phyloP scores from a whole-genome alignment of 2,329 filamentous ascomycete genomes.

The Fusarium oligoseptatum region DNA sequence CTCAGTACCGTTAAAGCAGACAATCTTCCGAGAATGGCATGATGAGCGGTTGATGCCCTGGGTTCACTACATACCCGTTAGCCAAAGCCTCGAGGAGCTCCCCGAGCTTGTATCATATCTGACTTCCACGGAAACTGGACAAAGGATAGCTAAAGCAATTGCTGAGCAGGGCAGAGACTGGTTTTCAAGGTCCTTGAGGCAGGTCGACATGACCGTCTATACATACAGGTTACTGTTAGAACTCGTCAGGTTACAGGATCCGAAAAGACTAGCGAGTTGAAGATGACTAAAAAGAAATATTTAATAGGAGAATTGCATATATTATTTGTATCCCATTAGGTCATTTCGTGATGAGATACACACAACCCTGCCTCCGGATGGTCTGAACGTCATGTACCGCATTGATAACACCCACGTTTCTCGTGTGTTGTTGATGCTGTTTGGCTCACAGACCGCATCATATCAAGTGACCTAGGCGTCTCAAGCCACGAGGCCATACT shows the following conservation, averaged over 20 bases:
- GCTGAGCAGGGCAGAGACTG: conserved; percentile 68
- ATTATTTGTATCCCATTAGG: not conserved
- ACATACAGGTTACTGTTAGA: conserved; percentile 73
- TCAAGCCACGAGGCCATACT: conserved; percentile 36
- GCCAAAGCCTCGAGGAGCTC: conserved; percentile 62
- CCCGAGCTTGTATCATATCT: conserved; percentile 65
- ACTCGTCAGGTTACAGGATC: conserved; percentile 59
- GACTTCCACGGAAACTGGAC: conserved; percentile 60
- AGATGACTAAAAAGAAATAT: not conserved
- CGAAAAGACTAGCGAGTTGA: conserved; percentile 21
- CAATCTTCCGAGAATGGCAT: conserved; percentile 69
- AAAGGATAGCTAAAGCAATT: conserved; percentile 61
- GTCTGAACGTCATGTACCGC: not conserved
- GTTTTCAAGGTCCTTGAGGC: conserved; percentile 66
- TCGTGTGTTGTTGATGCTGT: not conserved
- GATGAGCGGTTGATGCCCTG: conserved; percentile 68
- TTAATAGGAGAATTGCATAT: not conserved
- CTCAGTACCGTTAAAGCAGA: conserved; percentile 64
- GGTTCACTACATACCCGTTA: conserved; percentile 69
- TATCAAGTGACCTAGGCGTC: conserved; percentile 25
- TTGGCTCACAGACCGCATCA: conserved; percentile 4
- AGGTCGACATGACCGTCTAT: conserved; percentile 71
- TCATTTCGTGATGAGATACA: not conserved
- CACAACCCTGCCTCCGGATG: not conserved
- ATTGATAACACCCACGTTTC: not conserved